Conservation (phyloP, 2,329 filamentous ascomycete species). For the Trichoderma guizhouense region DNA sequence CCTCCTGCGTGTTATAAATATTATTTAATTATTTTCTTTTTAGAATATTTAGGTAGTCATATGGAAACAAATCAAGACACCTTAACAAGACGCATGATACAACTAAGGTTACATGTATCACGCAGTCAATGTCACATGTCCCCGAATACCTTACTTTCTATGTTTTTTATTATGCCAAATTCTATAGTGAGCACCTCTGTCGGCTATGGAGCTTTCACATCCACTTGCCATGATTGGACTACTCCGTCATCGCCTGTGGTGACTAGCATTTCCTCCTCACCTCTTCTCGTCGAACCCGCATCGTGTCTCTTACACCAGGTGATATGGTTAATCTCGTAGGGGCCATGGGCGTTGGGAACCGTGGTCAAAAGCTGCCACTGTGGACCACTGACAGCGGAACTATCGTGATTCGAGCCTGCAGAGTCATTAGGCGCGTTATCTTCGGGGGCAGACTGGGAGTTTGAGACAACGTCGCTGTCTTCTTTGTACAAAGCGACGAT, state of each 20-base stretch:
- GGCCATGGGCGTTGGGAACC: slow-evolving; percentile 75
- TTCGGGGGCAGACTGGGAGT: slow-evolving; percentile 16
- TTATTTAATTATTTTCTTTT: no score
- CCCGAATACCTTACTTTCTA: no score
- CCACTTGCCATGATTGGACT: slow-evolving; percentile 77
- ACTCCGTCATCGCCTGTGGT: slow-evolving; percentile 91
- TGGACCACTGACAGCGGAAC: not conserved
- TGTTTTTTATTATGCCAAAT: not conserved
- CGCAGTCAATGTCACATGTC: not conserved
- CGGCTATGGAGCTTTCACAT: not conserved
- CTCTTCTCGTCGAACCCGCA: slow-evolving; percentile 50
- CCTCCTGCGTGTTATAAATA: no score
- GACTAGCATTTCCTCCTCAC: slow-evolving; percentile 76
- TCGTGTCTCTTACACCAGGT: slow-evolving; percentile 82
- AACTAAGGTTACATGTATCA: not conserved
- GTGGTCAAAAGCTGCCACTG: slow-evolving; percentile 68
- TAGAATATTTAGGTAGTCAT: no score
- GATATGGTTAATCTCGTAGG: slow-evolving; percentile 92
- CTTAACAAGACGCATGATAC: no score
- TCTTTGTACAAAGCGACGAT: slow-evolving; percentile 77
- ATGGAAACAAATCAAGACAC: no score
- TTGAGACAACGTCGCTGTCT: slow-evolving; percentile 23
- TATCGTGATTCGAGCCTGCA: not conserved
- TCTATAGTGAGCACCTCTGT: not conserved
- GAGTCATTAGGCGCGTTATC: slow-evolving; percentile 28